Conservation (phyloP, 2,329 filamentous ascomycete genomes). For the Monosporascus sp. region DNA sequence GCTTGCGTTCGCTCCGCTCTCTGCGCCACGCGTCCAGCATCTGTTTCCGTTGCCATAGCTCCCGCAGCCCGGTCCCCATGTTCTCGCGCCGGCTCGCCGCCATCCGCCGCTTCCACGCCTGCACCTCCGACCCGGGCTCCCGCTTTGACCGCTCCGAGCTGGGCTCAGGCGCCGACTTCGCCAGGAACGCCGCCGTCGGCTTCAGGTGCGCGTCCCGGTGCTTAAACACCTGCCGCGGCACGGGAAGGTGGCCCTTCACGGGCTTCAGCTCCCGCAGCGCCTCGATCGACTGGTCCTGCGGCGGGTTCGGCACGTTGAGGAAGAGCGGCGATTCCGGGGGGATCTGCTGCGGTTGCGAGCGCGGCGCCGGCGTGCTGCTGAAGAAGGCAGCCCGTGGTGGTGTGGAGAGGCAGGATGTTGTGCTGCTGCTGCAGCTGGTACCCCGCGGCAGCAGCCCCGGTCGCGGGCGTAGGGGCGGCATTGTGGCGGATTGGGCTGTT, state of each 20-base stretch:
- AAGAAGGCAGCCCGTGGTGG: slow-evolving; percentile 31
- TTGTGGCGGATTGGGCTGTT: slow-evolving; percentile 1
- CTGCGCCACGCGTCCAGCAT: slow-evolving; percentile 29
- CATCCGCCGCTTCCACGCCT: slow-evolving; percentile 67
- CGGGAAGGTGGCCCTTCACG: slow-evolving; percentile 74
- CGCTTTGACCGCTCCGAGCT: slow-evolving; percentile 28
- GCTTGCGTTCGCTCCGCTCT: slow-evolving; percentile 39
- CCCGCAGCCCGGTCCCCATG: slow-evolving; percentile 63
- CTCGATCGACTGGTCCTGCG: slow-evolving; percentile 56
- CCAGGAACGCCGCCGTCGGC: slow-evolving; percentile 54
- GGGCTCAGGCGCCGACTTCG: slow-evolving; percentile 52
- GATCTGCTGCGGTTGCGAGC: slow-evolving; percentile 44
- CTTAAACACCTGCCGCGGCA: slow-evolving; percentile 76
- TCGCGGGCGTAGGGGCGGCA: slow-evolving; percentile 13
- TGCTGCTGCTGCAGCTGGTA: not conserved
- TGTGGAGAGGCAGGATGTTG: slow-evolving; percentile 1
- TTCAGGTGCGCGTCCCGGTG: slow-evolving; percentile 53
- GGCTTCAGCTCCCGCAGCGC: slow-evolving; percentile 33
- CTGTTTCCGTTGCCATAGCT: slow-evolving; percentile 63
- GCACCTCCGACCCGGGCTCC: slow-evolving; percentile 30
- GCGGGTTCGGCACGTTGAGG: slow-evolving; percentile 72
- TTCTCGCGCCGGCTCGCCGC: slow-evolving; percentile 66
- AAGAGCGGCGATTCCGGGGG: slow-evolving; percentile 84
- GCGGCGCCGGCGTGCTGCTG: slow-evolving; percentile 36
- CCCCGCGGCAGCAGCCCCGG: slow-evolving; percentile 9